phyloP scores from a whole-genome alignment of 106 monocot genomes.

The Dioscorea zingiberensis region DNA sequence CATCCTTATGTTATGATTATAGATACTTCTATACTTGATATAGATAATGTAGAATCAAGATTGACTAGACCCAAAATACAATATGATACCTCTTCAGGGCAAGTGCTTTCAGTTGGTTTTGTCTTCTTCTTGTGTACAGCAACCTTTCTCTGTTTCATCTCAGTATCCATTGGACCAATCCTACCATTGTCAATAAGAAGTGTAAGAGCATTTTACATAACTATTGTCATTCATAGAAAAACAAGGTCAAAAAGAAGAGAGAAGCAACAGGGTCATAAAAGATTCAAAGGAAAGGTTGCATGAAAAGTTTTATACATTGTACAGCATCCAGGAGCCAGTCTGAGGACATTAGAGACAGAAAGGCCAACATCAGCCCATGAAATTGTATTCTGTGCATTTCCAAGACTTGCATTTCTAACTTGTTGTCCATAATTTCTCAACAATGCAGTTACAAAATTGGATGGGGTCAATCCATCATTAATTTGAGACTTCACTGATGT shows the following conservation, averaged over 20 bases:
- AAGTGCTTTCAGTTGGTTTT: constrained; percentile 26
- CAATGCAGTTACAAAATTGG: constrained; percentile 63
- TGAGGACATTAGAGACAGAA: constrained; percentile 45
- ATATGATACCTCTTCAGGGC: constrained; percentile 64
- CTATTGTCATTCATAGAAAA: not conserved
- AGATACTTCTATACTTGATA: no score
- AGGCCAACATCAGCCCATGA: constrained; percentile 53
- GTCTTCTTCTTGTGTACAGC: constrained; percentile 30
- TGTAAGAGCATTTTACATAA: not conserved
- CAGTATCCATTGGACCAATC: constrained; percentile 71
- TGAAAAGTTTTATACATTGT: constrained; percentile 57
- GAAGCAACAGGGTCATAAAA: not conserved
- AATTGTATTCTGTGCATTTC: no score
- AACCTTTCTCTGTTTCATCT: constrained; percentile 49
- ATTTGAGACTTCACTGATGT: constrained; percentile 40
- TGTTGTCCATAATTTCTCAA: constrained; percentile 48
- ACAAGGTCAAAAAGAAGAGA: not conserved
- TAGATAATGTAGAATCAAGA: no score
- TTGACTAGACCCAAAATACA: not conserved
- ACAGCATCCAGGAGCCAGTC: constrained; percentile 41
- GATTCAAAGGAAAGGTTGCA: not conserved
- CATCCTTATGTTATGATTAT: no score
- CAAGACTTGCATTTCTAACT: constrained; percentile 4
- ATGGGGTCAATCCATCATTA: constrained; percentile 60
- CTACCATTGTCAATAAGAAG: constrained; percentile 24